These are phyloP conservation scores for Termitomyces sp. DNA, from an alignment of 768 basidiomycete species.

Conservation along the genomic window DNA sequence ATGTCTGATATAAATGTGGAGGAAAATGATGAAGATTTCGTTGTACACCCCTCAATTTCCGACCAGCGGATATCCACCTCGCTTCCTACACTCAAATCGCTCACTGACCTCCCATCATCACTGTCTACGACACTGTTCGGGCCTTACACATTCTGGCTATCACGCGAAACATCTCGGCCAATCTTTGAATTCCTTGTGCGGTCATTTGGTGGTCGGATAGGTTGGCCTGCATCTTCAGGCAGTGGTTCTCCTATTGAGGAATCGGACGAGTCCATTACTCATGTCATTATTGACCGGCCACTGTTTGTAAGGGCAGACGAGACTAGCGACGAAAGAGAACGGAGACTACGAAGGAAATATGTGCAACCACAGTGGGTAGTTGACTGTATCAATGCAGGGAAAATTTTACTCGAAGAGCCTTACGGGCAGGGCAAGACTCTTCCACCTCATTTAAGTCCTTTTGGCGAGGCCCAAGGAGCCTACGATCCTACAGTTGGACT, in stretches of 20 bases:
- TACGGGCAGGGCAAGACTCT: conserved; percentile 83
- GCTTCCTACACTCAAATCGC: conserved; percentile 65
- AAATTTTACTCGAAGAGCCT: conserved; percentile 76
- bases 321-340: conserved; percentile 53
- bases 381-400: conserved; percentile 89
- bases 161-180: conserved; percentile 84
- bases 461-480: conserved; percentile 76
- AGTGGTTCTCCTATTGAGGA: conserved; percentile 77
- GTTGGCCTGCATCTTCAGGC: conserved; percentile 83
- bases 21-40: conserved; percentile 63
- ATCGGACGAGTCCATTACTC: conserved; percentile 81
- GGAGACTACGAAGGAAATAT: conserved; percentile 69
- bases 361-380: conserved; percentile 98
- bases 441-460: conserved; percentile 95
- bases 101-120: conserved; percentile 56
- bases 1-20: conserved; percentile 28
- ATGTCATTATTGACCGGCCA: conserved; percentile 93
- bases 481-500: conserved; percentile 58
- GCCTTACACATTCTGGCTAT: conserved; percentile 88
- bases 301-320: conserved; percentile 42
- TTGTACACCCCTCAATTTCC: conserved; percentile 51
- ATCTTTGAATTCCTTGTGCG: conserved; percentile 94
- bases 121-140: conserved; percentile 66
- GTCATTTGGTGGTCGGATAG: conserved; percentile 87
- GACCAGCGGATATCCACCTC: conserved; percentile 37